phyloP scores from a whole-genome alignment of 2,329 filamentous ascomycete species.

The Aspergillus pseudoterreus region DNA sequence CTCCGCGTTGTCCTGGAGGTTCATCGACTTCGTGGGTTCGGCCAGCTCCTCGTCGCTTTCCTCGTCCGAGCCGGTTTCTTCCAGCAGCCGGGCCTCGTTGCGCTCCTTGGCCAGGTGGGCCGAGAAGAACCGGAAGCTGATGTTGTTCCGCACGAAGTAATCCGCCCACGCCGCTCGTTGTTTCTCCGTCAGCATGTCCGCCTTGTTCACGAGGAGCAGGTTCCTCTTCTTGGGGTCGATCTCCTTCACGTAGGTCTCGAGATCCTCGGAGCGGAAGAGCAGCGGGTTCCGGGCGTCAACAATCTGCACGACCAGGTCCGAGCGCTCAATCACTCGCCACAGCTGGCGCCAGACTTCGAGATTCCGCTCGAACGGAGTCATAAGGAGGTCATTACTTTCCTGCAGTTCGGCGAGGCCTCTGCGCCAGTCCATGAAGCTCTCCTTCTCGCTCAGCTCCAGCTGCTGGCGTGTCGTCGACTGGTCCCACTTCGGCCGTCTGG shows the following conservation, averaged over 20 bases:
- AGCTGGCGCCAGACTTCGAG: constrained; percentile 96
- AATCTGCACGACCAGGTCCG: constrained; percentile 94
- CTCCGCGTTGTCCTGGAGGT: constrained; percentile 26
- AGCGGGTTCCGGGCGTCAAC: constrained; percentile 94
- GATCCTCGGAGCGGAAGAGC: constrained; percentile 87
- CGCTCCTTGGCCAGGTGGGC: constrained; percentile 85
- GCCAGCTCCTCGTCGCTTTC: constrained; percentile 28
- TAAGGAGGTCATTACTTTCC: constrained; percentile 87
- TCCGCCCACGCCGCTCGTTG: constrained; percentile 83
- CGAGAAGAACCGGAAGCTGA: constrained; percentile 95
- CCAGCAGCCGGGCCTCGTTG: constrained; percentile 67
- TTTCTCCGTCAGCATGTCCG: constrained; percentile 92
- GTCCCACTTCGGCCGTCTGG: constrained; percentile 86
- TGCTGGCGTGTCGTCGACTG: constrained; percentile 76
- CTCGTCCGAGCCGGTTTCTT: constrained; percentile 45
- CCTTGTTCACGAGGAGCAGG: constrained; percentile 92
- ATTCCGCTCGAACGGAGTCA: constrained; percentile 98
- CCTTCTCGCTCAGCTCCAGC: constrained; percentile 73
- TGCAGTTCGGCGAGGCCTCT: constrained; percentile 87
- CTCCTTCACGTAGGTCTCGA: constrained; percentile 92
- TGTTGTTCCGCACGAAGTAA: constrained; percentile 74
- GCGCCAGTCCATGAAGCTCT: constrained; percentile 81
- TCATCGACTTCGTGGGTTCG: constrained; percentile 11
- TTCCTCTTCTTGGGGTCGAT: constrained; percentile 87
- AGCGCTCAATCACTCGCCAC: constrained; percentile 96